phyloP scores from a whole-genome alignment of 2,329 filamentous ascomycete genomes.

The Volutella citrinella region DNA sequence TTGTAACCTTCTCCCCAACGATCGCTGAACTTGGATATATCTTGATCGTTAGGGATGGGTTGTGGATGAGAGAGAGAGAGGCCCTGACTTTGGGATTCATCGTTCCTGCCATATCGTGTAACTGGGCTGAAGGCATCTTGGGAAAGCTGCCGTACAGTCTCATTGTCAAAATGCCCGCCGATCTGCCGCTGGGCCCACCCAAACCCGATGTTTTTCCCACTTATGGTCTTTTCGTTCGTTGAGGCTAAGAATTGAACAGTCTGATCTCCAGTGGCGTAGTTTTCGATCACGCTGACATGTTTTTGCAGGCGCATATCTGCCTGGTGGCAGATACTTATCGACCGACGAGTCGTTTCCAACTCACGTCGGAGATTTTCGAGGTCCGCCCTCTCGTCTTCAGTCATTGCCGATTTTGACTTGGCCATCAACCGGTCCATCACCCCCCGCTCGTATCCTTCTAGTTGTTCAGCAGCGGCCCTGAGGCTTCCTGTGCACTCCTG shows the following conservation, averaged over 20 bases:
- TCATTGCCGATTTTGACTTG: not conserved
- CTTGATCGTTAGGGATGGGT: too few relatives aligned
- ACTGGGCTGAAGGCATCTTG: too few relatives aligned
- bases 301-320: constrained; percentile 10
- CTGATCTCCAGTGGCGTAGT: constrained; percentile 16
- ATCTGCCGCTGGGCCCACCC: constrained; percentile 13
- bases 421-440: constrained; percentile 1
- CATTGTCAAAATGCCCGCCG: constrained; percentile 13
- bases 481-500: constrained; percentile 11
- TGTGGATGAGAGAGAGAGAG: too few relatives aligned
- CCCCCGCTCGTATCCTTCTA: not conserved
- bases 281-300: constrained; percentile 15
- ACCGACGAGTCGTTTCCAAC: constrained; percentile 10
- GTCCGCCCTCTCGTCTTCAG: constrained; percentile 4
- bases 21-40: too few relatives aligned
- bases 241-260: constrained; percentile 17
- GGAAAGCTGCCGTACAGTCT: constrained; percentile 15
- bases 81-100: too few relatives aligned
- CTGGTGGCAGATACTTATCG: constrained; percentile 9
- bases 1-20: too few relatives aligned
- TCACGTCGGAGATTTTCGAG: constrained; percentile 9
- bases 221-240: constrained; percentile 13
- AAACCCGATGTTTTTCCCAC: constrained; percentile 16
- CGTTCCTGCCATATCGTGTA: too few relatives aligned
- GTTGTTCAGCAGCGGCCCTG: not conserved